Base-by-base conservation (phyloP, 2,329 filamentous ascomycete species). In the Trichoderma cornu-damae region DNA sequence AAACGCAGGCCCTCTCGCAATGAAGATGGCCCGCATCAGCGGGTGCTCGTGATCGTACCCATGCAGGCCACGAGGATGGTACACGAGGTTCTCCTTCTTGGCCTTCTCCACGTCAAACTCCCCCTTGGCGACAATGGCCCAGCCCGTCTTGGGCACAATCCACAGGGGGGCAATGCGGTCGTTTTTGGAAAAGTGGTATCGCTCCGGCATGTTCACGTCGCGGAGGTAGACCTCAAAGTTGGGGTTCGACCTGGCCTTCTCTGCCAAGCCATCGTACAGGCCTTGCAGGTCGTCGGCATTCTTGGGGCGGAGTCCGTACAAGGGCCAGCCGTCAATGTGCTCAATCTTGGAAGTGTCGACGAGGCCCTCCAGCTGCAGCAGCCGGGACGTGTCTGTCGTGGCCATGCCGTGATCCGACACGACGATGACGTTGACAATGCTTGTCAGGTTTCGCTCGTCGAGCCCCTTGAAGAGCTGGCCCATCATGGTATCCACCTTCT, bases 371-470 rank as follows among this genome's bases (percentile, higher is more conserved):
- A 97, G 78, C 72, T 97, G 94, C 24, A 97, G 81, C 44, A 97
- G 77, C 9, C 94, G 83, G 16, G 85, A 79, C 0, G 82, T 83
- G 59, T 92, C 89, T 0, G 94, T 97, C 0, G 91, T 96, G 1
- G 94, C 94, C 94, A 99, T 99, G 50, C 94, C 94, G 69, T 99
- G 94, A 69, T 99, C 94, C 0, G 91, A 96, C 2, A 99, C 93
- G n/a, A 99, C 81, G 32, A 99, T 85, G 6, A 99, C 81, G 63
- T 99, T 99, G 68, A 97, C 90, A 60, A 99, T 88, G 18, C 87
- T 70, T 0, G 91, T 96, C 50, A 99, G 75, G 68, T 97, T 96
- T 48, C 94, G 85, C 46, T 81, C 74, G 60, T 92, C 83, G 0
- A 99, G 77, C 0, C 92, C 92, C 1, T 77, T 71, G 66, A 97